A percentile compares a stretch with the other conserved stretches of the same genome.
These are phyloP conservation scores for Phytophthora hibernalis DNA, from an alignment of 352 stramenopile genomes.

Conservation along the genomic window DNA sequence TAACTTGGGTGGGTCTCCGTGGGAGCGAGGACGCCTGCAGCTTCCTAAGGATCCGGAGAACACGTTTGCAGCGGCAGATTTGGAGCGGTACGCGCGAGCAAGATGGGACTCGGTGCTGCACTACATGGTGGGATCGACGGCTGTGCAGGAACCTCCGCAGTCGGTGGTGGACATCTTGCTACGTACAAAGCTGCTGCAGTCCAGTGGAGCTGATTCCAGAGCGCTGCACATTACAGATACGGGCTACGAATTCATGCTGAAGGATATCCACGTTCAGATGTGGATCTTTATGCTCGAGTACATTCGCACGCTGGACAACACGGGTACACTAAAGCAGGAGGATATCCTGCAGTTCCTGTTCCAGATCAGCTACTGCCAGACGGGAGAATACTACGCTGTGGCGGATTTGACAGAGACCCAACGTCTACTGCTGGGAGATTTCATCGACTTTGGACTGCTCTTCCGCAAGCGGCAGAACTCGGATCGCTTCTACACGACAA, in stretches of 20 bases:
- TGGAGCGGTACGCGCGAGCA: conserved; percentile 68
- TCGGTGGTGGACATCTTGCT: conserved; percentile 81
- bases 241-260: conserved; percentile 93
- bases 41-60: conserved; percentile 55
- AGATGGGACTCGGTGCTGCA: conserved; percentile 78
- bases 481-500: conserved; percentile 90
- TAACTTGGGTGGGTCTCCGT: conserved; percentile 75
- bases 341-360: conserved; percentile 92
- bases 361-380: conserved; percentile 91
- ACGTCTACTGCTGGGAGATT: conserved; percentile 79
- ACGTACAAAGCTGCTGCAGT: conserved; percentile 74
- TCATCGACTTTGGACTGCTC: conserved; percentile 89
- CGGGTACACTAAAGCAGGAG: conserved; percentile 75
- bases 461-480: conserved; percentile 67
- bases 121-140: conserved; percentile 80
- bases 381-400: conserved; percentile 85
- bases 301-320: conserved; percentile 85
- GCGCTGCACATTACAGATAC: conserved; percentile 89
- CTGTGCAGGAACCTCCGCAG: conserved; percentile 66
- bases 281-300: conserved; percentile 93
- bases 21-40: conserved; percentile 60
- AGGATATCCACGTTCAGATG: conserved; percentile 92
- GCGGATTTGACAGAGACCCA: conserved; percentile 80
- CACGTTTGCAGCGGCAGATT: conserved; percentile 53
- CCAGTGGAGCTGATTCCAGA: conserved; percentile 58